A percentile compares a stretch with the other conserved stretches of the same genome.
These are phyloP conservation scores for Clarireedia monteithiana DNA, from an alignment of 2,329 filamentous ascomycete genomes.

Conservation along the genomic window DNA sequence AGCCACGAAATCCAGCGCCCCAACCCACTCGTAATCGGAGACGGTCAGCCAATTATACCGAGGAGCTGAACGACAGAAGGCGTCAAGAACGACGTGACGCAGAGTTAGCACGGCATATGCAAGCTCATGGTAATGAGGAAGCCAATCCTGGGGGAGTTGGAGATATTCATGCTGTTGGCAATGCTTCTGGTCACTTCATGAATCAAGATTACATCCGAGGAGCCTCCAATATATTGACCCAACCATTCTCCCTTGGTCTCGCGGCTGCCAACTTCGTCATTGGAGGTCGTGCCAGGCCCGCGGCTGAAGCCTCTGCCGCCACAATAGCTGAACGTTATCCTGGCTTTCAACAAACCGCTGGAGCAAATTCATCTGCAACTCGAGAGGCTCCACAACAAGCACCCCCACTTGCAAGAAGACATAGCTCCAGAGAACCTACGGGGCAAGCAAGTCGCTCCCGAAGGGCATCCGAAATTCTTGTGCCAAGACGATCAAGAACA, in stretches of 20 bases:
- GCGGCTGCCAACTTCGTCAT: slow-evolving; percentile 29
- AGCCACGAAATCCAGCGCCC: slow-evolving; percentile 22
- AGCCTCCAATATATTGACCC: slow-evolving; percentile 29
- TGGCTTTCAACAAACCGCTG: background rate
- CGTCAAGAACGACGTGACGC: slow-evolving; percentile 40
- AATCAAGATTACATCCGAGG: slow-evolving; percentile 47
- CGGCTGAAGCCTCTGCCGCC: slow-evolving; percentile 5
- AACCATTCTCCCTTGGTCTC: slow-evolving; percentile 25
- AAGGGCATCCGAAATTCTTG: slow-evolving; percentile 18
- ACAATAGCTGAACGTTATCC: slow-evolving; percentile 20
- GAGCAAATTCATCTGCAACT: background rate
- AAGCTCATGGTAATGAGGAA: slow-evolving; percentile 31
- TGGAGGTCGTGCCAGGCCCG: slow-evolving; percentile 18
- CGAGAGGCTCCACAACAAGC: slow-evolving; percentile 8
- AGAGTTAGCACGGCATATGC: slow-evolving; percentile 42
- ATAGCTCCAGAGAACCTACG: slow-evolving; percentile 22
- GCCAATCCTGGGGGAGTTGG: slow-evolving; percentile 40
- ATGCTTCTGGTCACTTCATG: slow-evolving; percentile 49
- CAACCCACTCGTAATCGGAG: slow-evolving; percentile 13
- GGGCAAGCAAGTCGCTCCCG: slow-evolving; percentile 7
- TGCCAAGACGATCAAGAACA: slow-evolving; percentile 20
- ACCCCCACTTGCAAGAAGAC: slow-evolving; percentile 20
- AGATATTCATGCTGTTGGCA: slow-evolving; percentile 37
- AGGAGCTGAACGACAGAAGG: slow-evolving; percentile 32
- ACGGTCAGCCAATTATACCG: slow-evolving; percentile 25